A percentile compares a stretch with the other conserved stretches of the same genome.
These are phyloP conservation scores for Suzukiozyma palmioleophila DNA, from an alignment of 1,139 yeast genomes.

Conservation along the genomic window DNA sequence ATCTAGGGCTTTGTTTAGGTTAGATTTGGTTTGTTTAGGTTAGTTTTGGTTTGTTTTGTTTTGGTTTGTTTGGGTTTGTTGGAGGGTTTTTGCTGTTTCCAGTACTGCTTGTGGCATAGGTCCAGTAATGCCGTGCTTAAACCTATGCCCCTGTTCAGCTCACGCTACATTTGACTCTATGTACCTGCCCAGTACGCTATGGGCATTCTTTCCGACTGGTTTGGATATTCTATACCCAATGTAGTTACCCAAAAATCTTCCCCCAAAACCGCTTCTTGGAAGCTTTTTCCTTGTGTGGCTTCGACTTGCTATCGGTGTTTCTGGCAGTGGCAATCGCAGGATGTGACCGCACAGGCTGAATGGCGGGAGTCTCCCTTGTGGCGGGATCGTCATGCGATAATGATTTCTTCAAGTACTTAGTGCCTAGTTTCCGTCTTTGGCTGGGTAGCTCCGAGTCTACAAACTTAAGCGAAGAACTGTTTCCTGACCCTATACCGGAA, in stretches of 20 bases:
- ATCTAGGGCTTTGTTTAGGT: too few relatives aligned
- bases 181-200: too few relatives aligned
- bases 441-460: constrained; percentile 20
- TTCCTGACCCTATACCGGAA: constrained; percentile 12
- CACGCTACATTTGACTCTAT: too few relatives aligned
- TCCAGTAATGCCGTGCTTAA: too few relatives aligned
- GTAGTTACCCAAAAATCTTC: constrained; percentile 1
- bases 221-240: too few relatives aligned
- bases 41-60: too few relatives aligned
- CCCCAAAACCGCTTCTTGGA: constrained; percentile 33
- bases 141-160: too few relatives aligned
- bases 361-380: constrained; percentile 40
- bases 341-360: constrained; percentile 12
- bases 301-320: constrained; percentile 5
- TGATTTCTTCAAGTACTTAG: constrained; percentile 21
- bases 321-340: neutral
- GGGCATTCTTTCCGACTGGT: too few relatives aligned
- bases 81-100: too few relatives aligned
- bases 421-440: constrained; percentile 6
- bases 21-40: too few relatives aligned
- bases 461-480: constrained; percentile 20
- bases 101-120: too few relatives aligned
- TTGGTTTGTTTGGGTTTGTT: too few relatives aligned
- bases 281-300: constrained; percentile 15
- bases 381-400: constrained; percentile 31